Conservation (phyloP, 2,329 filamentous ascomycete genomes). For the Drechmeria coniospora region DNA sequence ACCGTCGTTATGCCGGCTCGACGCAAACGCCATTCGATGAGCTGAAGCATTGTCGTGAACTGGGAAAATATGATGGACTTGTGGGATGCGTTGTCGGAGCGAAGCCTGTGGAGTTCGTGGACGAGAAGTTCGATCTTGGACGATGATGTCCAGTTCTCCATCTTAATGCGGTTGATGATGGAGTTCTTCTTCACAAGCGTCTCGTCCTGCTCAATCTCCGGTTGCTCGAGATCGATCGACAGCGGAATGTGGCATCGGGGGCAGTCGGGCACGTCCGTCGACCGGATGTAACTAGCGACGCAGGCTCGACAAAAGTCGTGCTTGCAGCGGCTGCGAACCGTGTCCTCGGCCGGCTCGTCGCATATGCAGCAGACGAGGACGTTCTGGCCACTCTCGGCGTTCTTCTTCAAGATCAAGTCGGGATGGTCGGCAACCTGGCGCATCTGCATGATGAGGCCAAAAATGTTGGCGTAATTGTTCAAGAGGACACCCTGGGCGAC, state of each 20-base stretch:
- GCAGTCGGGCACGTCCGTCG: slow-evolving; percentile 65
- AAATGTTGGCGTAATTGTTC: slow-evolving; percentile 98
- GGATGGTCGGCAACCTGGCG: slow-evolving; percentile 94
- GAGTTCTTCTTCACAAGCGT: slow-evolving; percentile 79
- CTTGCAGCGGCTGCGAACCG: slow-evolving; percentile 78
- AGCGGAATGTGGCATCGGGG: slow-evolving; percentile 84
- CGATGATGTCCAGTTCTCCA: slow-evolving; percentile 96
- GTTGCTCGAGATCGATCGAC: slow-evolving; percentile 84
- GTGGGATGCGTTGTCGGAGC: slow-evolving; percentile 81
- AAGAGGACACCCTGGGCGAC: slow-evolving; percentile 87
- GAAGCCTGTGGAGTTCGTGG: slow-evolving; percentile 81
- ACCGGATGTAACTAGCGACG: slow-evolving; percentile 45
- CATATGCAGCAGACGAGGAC: slow-evolving; percentile 87
- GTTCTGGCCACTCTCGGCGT: slow-evolving; percentile 74
- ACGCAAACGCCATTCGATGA: slow-evolving; percentile 91
- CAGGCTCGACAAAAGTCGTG: slow-evolving; percentile 50
- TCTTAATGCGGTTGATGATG: slow-evolving; percentile 96
- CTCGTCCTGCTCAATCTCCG: slow-evolving; percentile 87
- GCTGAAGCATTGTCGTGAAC: slow-evolving; percentile 92
- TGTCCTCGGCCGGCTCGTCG: slow-evolving; percentile 89
- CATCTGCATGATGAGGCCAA: slow-evolving; percentile 98
- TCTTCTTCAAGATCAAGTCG: slow-evolving; percentile 82
- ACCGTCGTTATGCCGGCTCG: slow-evolving; percentile 96
- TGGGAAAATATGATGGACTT: slow-evolving; percentile 98
- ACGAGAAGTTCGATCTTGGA: slow-evolving; percentile 96